Base-by-base conservation (phyloP, 257 asterid genomes). In the Thymus quinquecostatus region DNA sequence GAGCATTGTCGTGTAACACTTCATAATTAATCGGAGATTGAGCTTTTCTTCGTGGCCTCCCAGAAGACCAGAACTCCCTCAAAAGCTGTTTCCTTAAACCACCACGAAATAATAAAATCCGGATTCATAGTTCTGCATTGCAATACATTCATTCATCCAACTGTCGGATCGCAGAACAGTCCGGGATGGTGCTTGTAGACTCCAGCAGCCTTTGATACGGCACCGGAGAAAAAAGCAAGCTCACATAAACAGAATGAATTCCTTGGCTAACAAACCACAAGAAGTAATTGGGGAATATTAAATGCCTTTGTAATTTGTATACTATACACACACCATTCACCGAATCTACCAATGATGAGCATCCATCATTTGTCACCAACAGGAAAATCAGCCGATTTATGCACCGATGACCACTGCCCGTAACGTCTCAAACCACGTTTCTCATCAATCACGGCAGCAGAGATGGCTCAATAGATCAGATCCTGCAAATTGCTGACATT, bases 291-390 rank as follows among this genome's bases (percentile, higher is more conserved):
- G 53, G 59, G 68, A 70, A 56, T 51, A 53, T 71, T 43, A 59
- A 65, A 66, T 43, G 66, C 71, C 68, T 70, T 36, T 44, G 70
- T 74, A 75, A 59, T 69, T 79, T 61, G 75, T 79, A 71, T 71
- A 62, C 84, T 75, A 69, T 70, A 68, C 76, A 70, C 76, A 70
- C 73, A 76, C 72, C 75, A 70, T 63, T 73, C 73, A 78, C 51
- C 11, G 13, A 78, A 72, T 73, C 70, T 74, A 75, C 71, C 73
- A 77, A 68, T 41, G 64, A 78, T 57, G 51, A 67, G 75, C 71
- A 34, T 30, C 51, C 56, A 60, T 36, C 73, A 45, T 36, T 59
- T 28, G 65, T 72, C 48, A 66, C 77, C 81, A 78, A 57, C 49
- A 71, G 58, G 27, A 33, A 45, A 69, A 72, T 44, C 21, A 44